Percentiles rank a stretch among this genome's conserved stretches.
Conservation (phyloP, 805 yeast genomes). For the Nakazawaea pomicola region DNA sequence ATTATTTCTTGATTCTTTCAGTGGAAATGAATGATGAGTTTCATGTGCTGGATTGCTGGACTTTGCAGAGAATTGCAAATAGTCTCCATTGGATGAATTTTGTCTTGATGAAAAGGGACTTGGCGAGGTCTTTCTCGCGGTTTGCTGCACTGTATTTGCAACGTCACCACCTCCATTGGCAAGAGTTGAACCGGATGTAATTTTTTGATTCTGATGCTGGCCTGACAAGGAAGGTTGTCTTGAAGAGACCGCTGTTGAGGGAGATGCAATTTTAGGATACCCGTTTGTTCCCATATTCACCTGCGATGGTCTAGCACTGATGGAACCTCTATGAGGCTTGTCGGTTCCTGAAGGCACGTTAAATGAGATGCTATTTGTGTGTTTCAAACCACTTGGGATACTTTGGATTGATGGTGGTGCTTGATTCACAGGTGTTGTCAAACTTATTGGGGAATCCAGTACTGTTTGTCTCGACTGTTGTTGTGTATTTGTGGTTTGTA, state of each 20-base stretch:
- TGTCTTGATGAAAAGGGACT: constrained; percentile 15
- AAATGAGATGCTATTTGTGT: constrained; percentile 34
- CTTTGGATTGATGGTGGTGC: not conserved
- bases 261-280: constrained; percentile 5
- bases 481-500: not conserved
- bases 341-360: constrained; percentile 38
- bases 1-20: constrained; percentile 11
- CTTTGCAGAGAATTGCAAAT: constrained; percentile 10
- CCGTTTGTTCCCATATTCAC: constrained; percentile 19
- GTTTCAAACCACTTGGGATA: constrained; percentile 11
- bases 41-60: constrained; percentile 1
- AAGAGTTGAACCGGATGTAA: too few species aligned
- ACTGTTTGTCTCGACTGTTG: not conserved
- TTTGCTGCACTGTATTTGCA: too few species aligned
- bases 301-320: constrained; percentile 47
- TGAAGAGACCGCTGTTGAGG: not conserved
- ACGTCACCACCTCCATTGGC: too few species aligned
- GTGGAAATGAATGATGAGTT: not conserved
- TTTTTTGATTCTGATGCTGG: too few species aligned
- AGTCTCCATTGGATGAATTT: constrained; percentile 14
- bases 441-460: not conserved
- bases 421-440: constrained; percentile 6
- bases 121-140: constrained; percentile 8
- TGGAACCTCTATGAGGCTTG: constrained; percentile 51
- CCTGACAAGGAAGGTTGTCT: constrained; percentile 9